These are phyloP conservation scores for Westerdykella ornata DNA, from an alignment of 2,329 filamentous ascomycete species.

Conservation along the genomic window DNA sequence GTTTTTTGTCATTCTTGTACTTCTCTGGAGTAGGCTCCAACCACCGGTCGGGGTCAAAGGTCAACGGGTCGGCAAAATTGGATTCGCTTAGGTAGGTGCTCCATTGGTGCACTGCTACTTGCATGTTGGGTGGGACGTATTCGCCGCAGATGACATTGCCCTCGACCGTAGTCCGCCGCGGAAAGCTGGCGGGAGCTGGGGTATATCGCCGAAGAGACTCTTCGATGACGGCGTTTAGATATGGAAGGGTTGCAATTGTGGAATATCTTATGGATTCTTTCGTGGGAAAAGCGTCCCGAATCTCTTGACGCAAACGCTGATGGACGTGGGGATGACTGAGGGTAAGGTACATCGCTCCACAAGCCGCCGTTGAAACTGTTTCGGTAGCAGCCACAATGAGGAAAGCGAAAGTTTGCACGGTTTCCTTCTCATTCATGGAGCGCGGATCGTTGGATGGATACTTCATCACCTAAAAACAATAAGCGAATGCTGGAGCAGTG, in stretches of 20 bases:
- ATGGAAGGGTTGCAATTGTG: slow-evolving; percentile 12
- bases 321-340: no score
- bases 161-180: slow-evolving; percentile 6
- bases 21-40: background rate
- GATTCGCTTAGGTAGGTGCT: slow-evolving; percentile 3
- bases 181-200: slow-evolving; percentile 18
- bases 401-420: no score
- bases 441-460: no score
- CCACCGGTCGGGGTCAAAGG: slow-evolving; percentile 5
- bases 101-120: slow-evolving; percentile 4
- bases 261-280: slow-evolving; percentile 7
- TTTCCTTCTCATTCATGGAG: no score
- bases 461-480: no score
- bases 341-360: no score
- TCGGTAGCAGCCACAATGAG: no score
- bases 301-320: no score
- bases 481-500: no score
- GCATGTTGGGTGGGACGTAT: slow-evolving; percentile 18
- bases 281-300: no score
- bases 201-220: slow-evolving; percentile 36
- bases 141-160: slow-evolving; percentile 26
- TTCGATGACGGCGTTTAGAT: slow-evolving; percentile 29
- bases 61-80: slow-evolving; percentile 5
- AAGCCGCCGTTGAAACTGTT: no score
- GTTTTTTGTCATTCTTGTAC: slow-evolving; percentile 11